A percentile compares a stretch with the other conserved stretches of the same genome.
phyloP scores from a whole-genome alignment of 257 asterid genomes.

The Penstemon newberryi region DNA sequence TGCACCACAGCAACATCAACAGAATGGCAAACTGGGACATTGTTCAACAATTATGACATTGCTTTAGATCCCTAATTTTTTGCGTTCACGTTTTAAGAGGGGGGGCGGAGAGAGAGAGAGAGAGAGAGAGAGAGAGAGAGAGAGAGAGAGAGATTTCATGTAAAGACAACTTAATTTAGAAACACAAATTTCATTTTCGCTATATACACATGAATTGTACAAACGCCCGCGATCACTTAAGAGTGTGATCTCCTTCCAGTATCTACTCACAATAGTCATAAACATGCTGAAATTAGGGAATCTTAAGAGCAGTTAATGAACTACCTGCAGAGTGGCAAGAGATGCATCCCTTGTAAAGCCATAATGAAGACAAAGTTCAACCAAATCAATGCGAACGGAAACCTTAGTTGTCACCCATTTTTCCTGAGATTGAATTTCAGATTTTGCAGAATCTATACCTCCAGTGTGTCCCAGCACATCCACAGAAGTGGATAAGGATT shows the following conservation, averaged over 20 bases:
- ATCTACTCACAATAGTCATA: constrained; percentile 3
- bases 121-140: neutral
- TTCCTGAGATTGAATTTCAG: constrained; percentile 48
- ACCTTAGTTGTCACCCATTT: constrained; percentile 64
- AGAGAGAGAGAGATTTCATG: neutral
- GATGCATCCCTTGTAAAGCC: constrained; percentile 83
- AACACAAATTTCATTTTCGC: neutral
- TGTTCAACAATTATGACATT: neutral
- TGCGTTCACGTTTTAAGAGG: neutral
- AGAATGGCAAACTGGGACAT: no score
- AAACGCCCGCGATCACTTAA: neutral
- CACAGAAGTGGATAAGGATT: constrained; percentile 42
- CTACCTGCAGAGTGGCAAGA: constrained; percentile 92
- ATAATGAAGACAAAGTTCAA: constrained; percentile 85
- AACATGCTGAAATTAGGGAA: constrained; percentile 6
- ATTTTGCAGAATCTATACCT: constrained; percentile 44
- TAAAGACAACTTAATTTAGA: neutral
- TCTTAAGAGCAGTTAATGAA: constrained; percentile 22
- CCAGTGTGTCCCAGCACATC: constrained; percentile 45
- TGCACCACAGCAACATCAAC: no score
- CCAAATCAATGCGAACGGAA: constrained; percentile 64
- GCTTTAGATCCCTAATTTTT: neutral
- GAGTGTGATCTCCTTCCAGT: constrained; percentile 2
- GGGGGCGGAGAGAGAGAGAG: neutral
- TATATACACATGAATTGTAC: neutral